Evolutionary conservation across 2,329 filamentous ascomycete genomes (phyloP).

Genomic region (Alternaria infectoria): DNA sequence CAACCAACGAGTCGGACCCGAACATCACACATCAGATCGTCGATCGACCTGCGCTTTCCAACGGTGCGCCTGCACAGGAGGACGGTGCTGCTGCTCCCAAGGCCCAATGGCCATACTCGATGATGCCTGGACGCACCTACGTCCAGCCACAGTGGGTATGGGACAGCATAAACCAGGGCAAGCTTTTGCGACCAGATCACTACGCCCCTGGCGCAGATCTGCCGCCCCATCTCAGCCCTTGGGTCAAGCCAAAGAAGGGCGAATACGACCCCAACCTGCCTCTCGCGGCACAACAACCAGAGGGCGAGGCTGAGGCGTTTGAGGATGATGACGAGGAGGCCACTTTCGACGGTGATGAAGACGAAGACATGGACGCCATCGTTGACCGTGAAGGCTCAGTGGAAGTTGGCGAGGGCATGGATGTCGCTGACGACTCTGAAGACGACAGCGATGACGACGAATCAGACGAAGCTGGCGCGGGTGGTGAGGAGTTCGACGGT

Average conservation of each 20-base stretch:
- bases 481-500: conserved; percentile 51
- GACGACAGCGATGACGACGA: conserved; percentile 55
- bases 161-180: conserved; percentile 93
- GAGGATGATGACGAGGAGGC: conserved; percentile 60
- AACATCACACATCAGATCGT: conserved; percentile 96
- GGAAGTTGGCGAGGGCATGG: conserved; percentile 59
- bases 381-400: conserved; percentile 50
- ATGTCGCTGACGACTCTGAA: conserved; percentile 54
- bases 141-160: conserved; percentile 98
- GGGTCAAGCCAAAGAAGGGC: conserved; percentile 85
- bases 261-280: conserved; percentile 90
- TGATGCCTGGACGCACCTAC: conserved; percentile 90
- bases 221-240: conserved; percentile 93
- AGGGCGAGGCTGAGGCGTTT: conserved; percentile 79
- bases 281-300: conserved; percentile 85
- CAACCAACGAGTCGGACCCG: conserved; percentile 83
- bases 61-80: conserved; percentile 48
- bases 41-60: conserved; percentile 76
- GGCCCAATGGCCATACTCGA: conserved; percentile 64
- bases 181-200: conserved; percentile 82
- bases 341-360: conserved; percentile 46
- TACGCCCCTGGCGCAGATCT: conserved; percentile 90
- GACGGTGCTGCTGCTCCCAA: conserved; percentile 53
- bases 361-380: conserved; percentile 38
- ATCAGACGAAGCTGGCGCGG: conserved; percentile 36